Conservation (phyloP, 2,329 filamentous ascomycete species). For the Cytospora piceicola region DNA sequence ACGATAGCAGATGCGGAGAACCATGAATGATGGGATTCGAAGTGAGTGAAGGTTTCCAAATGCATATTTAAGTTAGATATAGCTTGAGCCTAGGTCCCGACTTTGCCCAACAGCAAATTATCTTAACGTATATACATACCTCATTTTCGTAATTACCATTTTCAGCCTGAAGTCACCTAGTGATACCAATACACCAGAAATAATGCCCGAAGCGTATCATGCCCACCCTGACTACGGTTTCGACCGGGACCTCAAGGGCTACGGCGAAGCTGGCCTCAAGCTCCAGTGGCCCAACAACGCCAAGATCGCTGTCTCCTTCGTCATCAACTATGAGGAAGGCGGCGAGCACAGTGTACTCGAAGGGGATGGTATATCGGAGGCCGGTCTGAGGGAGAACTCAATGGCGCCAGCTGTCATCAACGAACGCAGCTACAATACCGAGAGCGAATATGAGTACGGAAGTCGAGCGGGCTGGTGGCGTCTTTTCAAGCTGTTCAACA, state of each 20-base stretch:
- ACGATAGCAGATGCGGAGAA: not conserved
- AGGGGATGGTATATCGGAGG: conserved; percentile 45
- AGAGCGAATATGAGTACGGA: conserved; percentile 57
- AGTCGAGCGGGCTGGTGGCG: conserved; percentile 54
- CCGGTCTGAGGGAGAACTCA: conserved; percentile 46
- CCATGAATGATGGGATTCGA: not conserved
- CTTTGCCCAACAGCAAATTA: not conserved
- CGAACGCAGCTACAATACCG: conserved; percentile 51
- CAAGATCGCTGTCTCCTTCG: conserved; percentile 50
- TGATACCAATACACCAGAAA: not conserved
- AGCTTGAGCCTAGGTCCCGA: not conserved
- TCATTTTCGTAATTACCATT: too few species aligned
- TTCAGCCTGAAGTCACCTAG: not conserved
- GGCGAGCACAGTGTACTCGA: conserved; percentile 44
- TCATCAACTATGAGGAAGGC: conserved; percentile 50
- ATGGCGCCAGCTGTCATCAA: conserved; percentile 41
- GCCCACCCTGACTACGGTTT: conserved; percentile 37
- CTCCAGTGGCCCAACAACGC: conserved; percentile 46
- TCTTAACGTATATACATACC: too few species aligned
- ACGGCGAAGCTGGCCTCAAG: conserved; percentile 45
- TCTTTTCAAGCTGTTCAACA: conserved; percentile 52
- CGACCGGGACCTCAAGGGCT: conserved; percentile 43
- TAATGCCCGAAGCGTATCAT: conserved; percentile 17
- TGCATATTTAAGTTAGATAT: not conserved
- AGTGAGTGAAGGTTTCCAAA: not conserved